Evolutionary conservation across 1,139 yeast species (phyloP), one percentile per base, ranked within the genome.

Genomic region (Pichia sp.): DNA sequence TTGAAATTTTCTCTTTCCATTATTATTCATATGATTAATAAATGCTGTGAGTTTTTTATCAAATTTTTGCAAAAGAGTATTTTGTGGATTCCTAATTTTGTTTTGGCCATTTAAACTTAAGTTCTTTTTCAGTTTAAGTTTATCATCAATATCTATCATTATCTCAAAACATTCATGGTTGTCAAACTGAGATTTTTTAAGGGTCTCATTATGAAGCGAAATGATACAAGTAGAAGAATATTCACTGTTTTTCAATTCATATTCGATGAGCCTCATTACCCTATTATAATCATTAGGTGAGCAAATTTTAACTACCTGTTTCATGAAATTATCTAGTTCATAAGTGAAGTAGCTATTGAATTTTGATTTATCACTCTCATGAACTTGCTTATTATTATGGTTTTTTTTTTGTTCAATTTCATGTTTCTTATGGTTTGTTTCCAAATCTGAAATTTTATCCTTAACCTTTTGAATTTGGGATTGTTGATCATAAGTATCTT

Each of bases 111-210:
- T 32, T n/a, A 31, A 12, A 9, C 11, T 28, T 12, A 28, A 9
- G 11, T 28, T 28, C 30, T 4, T 12, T 51, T 30, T 49, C 51
- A 4, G 54, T 51, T 35, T 48, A 49, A 20, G 49, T 49, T 9
- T 12, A 29, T 29, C 22, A 2, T 27, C 30, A 12, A 28, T 12
- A 28, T 27, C 46, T 36, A 12, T 40, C 35, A 30, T 39, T 7
- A 9, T 34, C 11, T 16, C 31, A 10, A 30, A 38, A 31, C 29
- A 23, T 6, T 23, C 11, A 33, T 33, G 26, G 11, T 33, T 33
- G 23, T 25, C 26, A 7, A 7, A 9, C 5, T 23, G 8, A 12
- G 16, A 3, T 25, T 23, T 28, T 12, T 16, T 16, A 16, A 16
- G 16, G 16, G 16, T 16, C 16, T 16, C 16, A 16, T 16, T 16